Evolutionary conservation across 306 rosid genomes (phyloP), one percentile per base, ranked within the genome.

Genomic region (Adenanthera pavonina): DNA sequence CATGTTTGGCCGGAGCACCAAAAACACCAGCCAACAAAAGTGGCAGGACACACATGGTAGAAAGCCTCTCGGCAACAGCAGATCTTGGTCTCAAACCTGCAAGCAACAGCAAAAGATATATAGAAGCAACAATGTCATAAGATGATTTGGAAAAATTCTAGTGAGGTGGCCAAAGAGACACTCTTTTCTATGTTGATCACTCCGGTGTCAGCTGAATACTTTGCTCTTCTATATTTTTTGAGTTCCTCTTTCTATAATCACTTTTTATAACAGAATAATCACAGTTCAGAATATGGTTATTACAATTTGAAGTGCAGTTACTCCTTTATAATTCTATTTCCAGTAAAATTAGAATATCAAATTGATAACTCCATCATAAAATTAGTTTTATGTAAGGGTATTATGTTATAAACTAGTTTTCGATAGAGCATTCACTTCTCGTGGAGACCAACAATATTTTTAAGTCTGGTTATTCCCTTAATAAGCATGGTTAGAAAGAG

Each of bases 11-110:
- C 59, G 91, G 96, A 84, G 91, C 88, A 81, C 98, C 91, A 84
- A 95, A 87, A 84, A 95, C 93, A 83, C 98, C 98, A 72, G 94
- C 97, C 83, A 95, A 83, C 71, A 93, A 88, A 85, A 95, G 91
- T 19, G 99, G 99, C 41, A 93, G 83, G 82, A 95, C 92, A 87
- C 98, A 93, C 90, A 91, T 87, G 19, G 92, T 88, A 61, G 96
- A 91, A 13, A 95, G 92, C 90, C 94, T 90, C 78, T 86, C 89
- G 61, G 93, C 90, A 86, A 91, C 80, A 81, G 88, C 87, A 52
- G 94, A 90, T 84, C 94, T 89, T 72, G 99, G 99, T 75, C 85
- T 87, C 88, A 91, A 89, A 62, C 94, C 99, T 95, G 78, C 81
- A 70, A 83, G 78, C 10, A 79, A 84, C 74, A 38, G 85, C 79